These are phyloP conservation scores for Daldinia eschscholtzii DNA, from an alignment of 2,329 filamentous ascomycete genomes.

Conservation along the genomic window DNA sequence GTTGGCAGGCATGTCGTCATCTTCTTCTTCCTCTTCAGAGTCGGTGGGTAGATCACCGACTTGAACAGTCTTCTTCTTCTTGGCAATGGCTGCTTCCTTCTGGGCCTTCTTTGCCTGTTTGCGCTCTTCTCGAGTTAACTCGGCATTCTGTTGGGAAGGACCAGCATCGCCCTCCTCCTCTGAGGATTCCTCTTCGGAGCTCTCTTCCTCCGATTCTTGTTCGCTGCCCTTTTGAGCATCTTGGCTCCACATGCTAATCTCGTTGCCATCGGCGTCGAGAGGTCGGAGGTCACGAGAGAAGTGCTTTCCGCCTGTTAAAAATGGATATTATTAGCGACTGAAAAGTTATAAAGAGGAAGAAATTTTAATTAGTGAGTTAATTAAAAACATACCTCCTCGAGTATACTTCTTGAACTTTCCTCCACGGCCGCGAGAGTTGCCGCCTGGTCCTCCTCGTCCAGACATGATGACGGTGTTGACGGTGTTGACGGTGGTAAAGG, in stretches of 20 bases:
- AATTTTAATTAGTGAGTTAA: background rate
- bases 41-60: constrained; percentile 88
- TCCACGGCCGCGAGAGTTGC: constrained; percentile 79
- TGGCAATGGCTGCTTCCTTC: constrained; percentile 89
- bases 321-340: constrained; percentile 33
- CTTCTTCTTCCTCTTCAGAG: constrained; percentile 67
- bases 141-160: constrained; percentile 59
- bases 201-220: constrained; percentile 64
- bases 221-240: constrained; percentile 63
- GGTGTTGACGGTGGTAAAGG: background rate
- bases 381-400: constrained; percentile 78
- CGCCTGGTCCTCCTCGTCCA: constrained; percentile 58
- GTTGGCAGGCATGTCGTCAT: constrained; percentile 82
- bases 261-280: constrained; percentile 88
- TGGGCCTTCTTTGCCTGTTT: constrained; percentile 88
- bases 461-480: constrained; percentile 55
- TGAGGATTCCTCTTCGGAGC: constrained; percentile 61
- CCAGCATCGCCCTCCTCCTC: constrained; percentile 59
- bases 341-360: background rate
- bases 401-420: constrained; percentile 96
- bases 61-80: constrained; percentile 77
- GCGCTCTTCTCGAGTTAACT: constrained; percentile 87
- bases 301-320: constrained; percentile 82
- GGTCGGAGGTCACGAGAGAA: constrained; percentile 94
- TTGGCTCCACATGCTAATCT: constrained; percentile 87